These are phyloP conservation scores for Fusarium chlamydosporum DNA, from an alignment of 2,329 filamentous ascomycete genomes.

Conservation along the genomic window DNA sequence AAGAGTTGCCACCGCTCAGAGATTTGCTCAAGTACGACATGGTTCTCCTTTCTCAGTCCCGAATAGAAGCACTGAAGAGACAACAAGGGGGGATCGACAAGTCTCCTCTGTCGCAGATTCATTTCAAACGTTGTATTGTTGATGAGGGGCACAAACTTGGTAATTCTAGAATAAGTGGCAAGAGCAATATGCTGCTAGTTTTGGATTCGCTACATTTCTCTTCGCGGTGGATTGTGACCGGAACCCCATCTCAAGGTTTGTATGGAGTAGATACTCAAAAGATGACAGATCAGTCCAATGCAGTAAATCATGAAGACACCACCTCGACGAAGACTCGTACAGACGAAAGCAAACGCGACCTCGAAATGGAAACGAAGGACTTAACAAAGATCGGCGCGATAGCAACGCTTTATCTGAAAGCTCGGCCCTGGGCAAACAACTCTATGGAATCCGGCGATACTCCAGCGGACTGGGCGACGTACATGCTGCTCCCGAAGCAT, in stretches of 20 bases:
- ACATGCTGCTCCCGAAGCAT: slow-evolving; percentile 74
- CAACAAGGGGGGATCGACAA: slow-evolving; percentile 54
- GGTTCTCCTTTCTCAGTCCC: slow-evolving; percentile 79
- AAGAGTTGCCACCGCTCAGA: slow-evolving; percentile 68
- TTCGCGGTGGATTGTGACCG: slow-evolving; percentile 89
- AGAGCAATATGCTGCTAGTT: slow-evolving; percentile 68
- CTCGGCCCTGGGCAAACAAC: slow-evolving; percentile 82
- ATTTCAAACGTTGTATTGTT: slow-evolving; percentile 90
- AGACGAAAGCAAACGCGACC: slow-evolving; percentile 53
- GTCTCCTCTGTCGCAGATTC: slow-evolving; percentile 77
- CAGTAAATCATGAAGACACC: background rate
- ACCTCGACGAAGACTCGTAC: background rate
- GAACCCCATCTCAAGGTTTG: slow-evolving; percentile 87
- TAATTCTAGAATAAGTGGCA: slow-evolving; percentile 68
- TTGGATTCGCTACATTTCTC: slow-evolving; percentile 73
- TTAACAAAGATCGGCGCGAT: slow-evolving; percentile 76
- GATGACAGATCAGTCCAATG: background rate
- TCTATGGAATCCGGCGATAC: slow-evolving; percentile 67
- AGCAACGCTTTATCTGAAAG: slow-evolving; percentile 78
- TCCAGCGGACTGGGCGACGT: slow-evolving; percentile 77
- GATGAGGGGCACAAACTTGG: slow-evolving; percentile 93
- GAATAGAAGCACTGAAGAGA: slow-evolving; percentile 74
- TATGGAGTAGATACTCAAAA: slow-evolving; percentile 71
- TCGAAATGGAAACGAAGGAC: slow-evolving; percentile 71
- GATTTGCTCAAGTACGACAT: slow-evolving; percentile 79